Base-by-base conservation (phyloP, 768 basidiomycete species). In the Inosperma sp. region DNA sequence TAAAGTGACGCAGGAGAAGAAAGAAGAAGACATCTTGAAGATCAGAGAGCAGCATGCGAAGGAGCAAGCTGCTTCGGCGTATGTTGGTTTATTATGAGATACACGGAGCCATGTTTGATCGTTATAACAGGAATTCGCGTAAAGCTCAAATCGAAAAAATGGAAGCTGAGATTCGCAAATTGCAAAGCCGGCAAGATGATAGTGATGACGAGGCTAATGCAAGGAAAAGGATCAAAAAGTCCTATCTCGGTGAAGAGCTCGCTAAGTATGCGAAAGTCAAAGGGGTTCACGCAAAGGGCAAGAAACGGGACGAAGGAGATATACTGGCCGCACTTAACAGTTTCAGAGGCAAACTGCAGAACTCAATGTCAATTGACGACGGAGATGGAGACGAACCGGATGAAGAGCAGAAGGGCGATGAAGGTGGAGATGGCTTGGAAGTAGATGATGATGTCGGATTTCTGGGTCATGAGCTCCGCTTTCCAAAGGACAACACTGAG, bases 131-230 rank as follows among this genome's bases (percentile, higher is more conserved):
- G 46, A 74, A 75, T 27, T 68, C 78, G 9, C 86, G 88, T 17
- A 80, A 84, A 61, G 73, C 81, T 6, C 84, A 93, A 64, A 89
- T 96, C 44, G 84, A 83, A 58, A 84, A 79, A 59, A 89, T 97
- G 83, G 91, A 97, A 66, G 82, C 81, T 6, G 88, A 92, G 37
- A 87, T 97, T 49, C 84, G 89, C 21, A 85, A 80, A 54, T 79
- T 95, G 6, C 74, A 81, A 23, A 79, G 77, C 7, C 78, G 74
- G 22, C 80, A 74, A 1, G 72, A 73, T 12, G 76, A 75, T 21
- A 83, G 79, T 35, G 86, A 86, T 58, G 86, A 86, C 26, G 86
- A 90, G 36, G 55, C 40, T 75, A 35, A 16, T 19, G 8, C 66
- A 13, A 76, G 62, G 54, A 80, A 73, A 57, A 82, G 82, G 49